phyloP scores from a whole-genome alignment of 208 protist species.

The Leishmania braziliensis region DNA sequence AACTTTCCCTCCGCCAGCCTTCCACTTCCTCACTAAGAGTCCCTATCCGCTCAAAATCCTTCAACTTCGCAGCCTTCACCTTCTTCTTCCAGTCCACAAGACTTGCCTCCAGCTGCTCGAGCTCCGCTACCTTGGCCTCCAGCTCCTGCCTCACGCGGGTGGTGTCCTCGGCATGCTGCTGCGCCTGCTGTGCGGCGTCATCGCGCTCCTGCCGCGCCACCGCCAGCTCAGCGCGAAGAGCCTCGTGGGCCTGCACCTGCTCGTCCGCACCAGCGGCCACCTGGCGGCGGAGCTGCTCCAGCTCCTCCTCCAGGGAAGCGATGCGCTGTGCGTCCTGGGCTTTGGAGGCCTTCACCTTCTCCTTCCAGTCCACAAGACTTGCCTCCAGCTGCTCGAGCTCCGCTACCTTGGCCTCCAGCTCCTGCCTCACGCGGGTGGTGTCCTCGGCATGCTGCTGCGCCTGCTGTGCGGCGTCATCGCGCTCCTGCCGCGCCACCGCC shows the following conservation, averaged over 20 bases:
- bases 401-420: not conserved
- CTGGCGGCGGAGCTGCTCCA: not conserved
- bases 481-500: not conserved
- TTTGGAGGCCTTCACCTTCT: conserved; percentile 68
- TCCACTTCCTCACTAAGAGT: not conserved
- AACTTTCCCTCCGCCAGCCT: not conserved
- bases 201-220: not conserved
- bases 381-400: conserved; percentile 3
- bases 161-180: not conserved
- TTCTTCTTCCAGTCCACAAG: not conserved
- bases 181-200: not conserved
- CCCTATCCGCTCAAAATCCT: not conserved
- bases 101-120: not conserved
- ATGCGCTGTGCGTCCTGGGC: not conserved
- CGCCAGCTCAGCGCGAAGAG: not conserved
- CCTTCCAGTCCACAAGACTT: conserved; percentile 45
- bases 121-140: not conserved
- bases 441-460: conserved; percentile 10
- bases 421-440: not conserved
- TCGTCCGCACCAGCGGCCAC: not conserved
- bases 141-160: not conserved
- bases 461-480: conserved; percentile 21
- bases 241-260: not conserved
- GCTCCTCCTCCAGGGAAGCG: not conserved
- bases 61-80: not conserved